Evolutionary conservation across 1,284 basidiomycete genomes (phyloP).

Genomic region (Ceratobasidium sp.): DNA sequence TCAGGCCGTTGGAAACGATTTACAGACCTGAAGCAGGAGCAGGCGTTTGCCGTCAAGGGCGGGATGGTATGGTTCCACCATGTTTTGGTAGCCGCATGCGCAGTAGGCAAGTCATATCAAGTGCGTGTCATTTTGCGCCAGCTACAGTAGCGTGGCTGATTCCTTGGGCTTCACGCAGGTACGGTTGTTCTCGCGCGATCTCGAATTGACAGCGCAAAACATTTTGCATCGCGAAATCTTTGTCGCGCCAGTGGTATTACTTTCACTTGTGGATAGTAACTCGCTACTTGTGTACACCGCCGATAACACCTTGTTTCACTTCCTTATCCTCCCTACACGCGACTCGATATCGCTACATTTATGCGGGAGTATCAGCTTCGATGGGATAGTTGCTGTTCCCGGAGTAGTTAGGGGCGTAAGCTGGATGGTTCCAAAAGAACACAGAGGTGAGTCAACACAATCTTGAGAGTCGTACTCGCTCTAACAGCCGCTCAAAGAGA

Average conservation of each 20-base stretch:
- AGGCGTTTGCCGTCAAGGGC: conserved; percentile 88
- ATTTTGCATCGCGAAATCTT: conserved; percentile 87
- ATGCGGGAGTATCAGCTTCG: conserved; percentile 95
- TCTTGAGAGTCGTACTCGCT: neutral
- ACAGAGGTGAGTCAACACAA: conserved; percentile 76
- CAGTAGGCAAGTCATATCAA: conserved; percentile 80
- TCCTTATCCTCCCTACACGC: conserved; percentile 86
- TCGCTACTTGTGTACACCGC: conserved; percentile 96
- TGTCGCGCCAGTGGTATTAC: conserved; percentile 79
- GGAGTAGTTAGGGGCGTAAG: conserved; percentile 89
- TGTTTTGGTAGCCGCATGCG: conserved; percentile 91
- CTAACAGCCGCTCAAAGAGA: conserved; percentile 62
- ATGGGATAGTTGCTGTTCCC: conserved; percentile 89
- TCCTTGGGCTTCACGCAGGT: conserved; percentile 64
- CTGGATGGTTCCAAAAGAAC: conserved; percentile 95
- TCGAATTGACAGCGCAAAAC: conserved; percentile 87
- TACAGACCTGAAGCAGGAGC: conserved; percentile 84
- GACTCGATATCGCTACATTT: conserved; percentile 87
- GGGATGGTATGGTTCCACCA: conserved; percentile 98
- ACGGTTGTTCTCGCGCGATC: conserved; percentile 94
- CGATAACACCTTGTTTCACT: conserved; percentile 96
- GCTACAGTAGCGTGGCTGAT: conserved; percentile 1
- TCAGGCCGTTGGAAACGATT: conserved; percentile 98
- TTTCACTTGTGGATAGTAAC: conserved; percentile 90
- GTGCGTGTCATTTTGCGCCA: conserved; percentile 58